A percentile compares a stretch with the other conserved stretches of the same genome.
phyloP scores from a whole-genome alignment of 768 basidiomycete genomes.

The Coprinopsis sp. region DNA sequence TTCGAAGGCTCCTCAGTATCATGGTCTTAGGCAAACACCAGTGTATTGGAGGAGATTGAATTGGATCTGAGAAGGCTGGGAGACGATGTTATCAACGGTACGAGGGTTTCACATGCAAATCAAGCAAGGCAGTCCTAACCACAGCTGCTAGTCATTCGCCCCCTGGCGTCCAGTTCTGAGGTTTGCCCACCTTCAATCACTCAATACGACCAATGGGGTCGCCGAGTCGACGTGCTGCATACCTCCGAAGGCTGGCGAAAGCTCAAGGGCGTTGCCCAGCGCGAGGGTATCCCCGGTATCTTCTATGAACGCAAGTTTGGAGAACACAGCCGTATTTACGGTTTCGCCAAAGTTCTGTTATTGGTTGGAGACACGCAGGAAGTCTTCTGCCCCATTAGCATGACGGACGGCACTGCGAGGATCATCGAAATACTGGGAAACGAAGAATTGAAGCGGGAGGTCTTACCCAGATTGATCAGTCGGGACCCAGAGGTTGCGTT shows the following conservation, averaged over 20 bases:
- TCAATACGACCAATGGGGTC: conserved; percentile 77
- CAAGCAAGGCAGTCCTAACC: neutral
- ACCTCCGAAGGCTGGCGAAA: conserved; percentile 73
- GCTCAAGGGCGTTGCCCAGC: conserved; percentile 56
- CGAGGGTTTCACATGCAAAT: conserved; percentile 14
- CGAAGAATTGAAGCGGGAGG: conserved; percentile 49
- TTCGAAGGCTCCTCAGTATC: neutral
- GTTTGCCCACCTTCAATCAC: conserved; percentile 47
- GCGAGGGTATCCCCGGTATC: conserved; percentile 63
- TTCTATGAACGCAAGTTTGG: conserved; percentile 61
- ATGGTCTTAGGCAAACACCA: conserved; percentile 15
- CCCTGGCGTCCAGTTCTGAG: conserved; percentile 39
- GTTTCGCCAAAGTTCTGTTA: conserved; percentile 61
- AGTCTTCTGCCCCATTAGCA: conserved; percentile 70
- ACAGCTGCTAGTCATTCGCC: conserved; percentile 30
- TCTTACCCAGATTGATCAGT: conserved; percentile 58
- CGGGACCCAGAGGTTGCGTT: conserved; percentile 59
- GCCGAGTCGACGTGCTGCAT: conserved; percentile 56
- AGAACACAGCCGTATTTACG: conserved; percentile 57
- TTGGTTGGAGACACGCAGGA: conserved; percentile 62
- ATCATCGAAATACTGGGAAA: conserved; percentile 67
- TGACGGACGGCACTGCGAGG: conserved; percentile 76
- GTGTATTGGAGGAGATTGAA: conserved; percentile 46
- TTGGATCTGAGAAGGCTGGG: conserved; percentile 60
- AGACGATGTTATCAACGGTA: conserved; percentile 49